phyloP scores from a whole-genome alignment of 2,329 filamentous ascomycete species.

The Fusarium pininemorale region DNA sequence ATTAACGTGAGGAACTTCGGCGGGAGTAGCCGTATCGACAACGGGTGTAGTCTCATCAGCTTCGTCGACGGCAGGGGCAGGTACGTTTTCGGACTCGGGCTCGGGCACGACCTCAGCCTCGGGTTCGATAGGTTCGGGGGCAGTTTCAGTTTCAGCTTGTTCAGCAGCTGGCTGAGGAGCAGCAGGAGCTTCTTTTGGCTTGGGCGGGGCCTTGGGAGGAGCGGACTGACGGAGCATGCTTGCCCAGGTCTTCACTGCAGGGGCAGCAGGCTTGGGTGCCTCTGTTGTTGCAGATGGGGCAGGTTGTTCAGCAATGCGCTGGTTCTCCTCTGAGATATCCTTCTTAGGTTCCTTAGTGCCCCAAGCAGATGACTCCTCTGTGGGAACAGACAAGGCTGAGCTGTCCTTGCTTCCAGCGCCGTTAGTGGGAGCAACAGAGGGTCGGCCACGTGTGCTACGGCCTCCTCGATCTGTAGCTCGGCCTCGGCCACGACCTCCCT shows the following conservation, averaged over 20 bases:
- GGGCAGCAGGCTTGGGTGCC: slow-evolving; percentile 50
- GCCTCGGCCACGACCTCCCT: slow-evolving; percentile 69
- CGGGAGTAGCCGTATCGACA: slow-evolving; percentile 44
- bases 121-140: slow-evolving; percentile 44
- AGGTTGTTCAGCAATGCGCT: slow-evolving; percentile 45
- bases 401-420: slow-evolving; percentile 67
- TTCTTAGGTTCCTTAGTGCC: slow-evolving; percentile 52
- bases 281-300: slow-evolving; percentile 48
- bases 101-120: slow-evolving; percentile 48
- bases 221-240: slow-evolving; percentile 75
- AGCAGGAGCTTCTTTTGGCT: slow-evolving; percentile 60
- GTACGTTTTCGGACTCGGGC: slow-evolving; percentile 47
- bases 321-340: slow-evolving; percentile 48
- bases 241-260: slow-evolving; percentile 72
- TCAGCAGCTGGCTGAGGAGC: slow-evolving; percentile 53
- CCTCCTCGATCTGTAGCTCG: slow-evolving; percentile 71
- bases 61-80: slow-evolving; percentile 43
- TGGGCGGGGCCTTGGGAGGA: slow-evolving; percentile 65
- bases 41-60: slow-evolving; percentile 43
- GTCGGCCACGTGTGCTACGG: slow-evolving; percentile 71
- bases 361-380: slow-evolving; percentile 71
- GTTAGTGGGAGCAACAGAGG: slow-evolving; percentile 66
- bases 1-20: slow-evolving; percentile 24
- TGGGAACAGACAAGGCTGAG: slow-evolving; percentile 69
- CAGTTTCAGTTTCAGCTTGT: slow-evolving; percentile 49